Evolutionary conservation across 2,329 filamentous ascomycete species (phyloP).

Genomic region (Juglanconis oblonga): DNA sequence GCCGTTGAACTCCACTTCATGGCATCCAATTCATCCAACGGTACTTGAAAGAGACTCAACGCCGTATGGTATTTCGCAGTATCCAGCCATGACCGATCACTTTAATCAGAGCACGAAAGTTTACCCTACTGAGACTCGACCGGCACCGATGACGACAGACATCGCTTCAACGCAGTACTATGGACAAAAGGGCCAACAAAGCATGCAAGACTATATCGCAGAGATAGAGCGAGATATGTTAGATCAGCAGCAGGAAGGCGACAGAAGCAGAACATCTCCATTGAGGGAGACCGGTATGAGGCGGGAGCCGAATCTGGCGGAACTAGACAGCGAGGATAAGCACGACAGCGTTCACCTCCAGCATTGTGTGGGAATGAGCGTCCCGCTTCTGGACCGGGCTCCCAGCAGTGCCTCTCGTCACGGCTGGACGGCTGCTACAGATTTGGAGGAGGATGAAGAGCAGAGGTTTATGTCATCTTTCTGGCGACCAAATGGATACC

Average conservation of each 20-base stretch:
- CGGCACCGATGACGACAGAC: not conserved
- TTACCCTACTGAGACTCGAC: not conserved
- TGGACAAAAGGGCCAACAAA: not conserved
- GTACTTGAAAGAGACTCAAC: not conserved
- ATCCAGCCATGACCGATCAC: not conserved
- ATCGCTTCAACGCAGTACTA: not conserved
- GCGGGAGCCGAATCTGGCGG: not conserved
- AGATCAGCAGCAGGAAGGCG: not conserved
- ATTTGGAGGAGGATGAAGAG: constrained; percentile 7
- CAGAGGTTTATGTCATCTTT: constrained; percentile 12
- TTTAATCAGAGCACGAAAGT: not conserved
- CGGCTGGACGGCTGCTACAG: not conserved
- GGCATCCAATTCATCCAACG: not conserved
- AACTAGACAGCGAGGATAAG: no score
- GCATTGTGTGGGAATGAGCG: not conserved
- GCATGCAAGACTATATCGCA: constrained; percentile 9
- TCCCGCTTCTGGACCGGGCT: not conserved
- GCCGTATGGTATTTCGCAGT: not conserved
- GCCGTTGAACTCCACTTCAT: no score
- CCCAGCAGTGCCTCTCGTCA: not conserved
- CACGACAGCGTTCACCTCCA: not conserved
- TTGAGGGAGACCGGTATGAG: not conserved
- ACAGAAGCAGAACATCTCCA: not conserved
- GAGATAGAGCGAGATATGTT: constrained; percentile 4
- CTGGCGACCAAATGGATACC: constrained; percentile 10